Evolutionary conservation across 495 filamentous ascomycete genomes (phyloP).

Genomic region (Monascus purpureus): DNA sequence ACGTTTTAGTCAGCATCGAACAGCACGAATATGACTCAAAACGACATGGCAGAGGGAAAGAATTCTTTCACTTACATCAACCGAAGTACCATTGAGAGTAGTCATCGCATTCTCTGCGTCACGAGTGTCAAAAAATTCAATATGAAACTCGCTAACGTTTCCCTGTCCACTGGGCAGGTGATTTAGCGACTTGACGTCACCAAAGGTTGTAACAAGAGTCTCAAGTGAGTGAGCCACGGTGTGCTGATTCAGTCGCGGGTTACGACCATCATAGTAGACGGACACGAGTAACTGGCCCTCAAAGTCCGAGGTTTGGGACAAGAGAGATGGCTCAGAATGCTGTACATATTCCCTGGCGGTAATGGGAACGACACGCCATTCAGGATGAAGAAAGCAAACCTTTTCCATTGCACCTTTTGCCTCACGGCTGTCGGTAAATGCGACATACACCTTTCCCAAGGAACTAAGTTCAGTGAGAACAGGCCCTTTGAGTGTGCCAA

Average conservation of each 20-base stretch:
- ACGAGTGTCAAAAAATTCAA: conserved; percentile 42
- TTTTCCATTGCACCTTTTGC: conserved; percentile 33
- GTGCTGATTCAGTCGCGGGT: conserved; percentile 8
- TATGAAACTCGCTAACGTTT: conserved; percentile 18
- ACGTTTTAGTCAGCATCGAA: background rate
- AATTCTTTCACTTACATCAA: conserved; percentile 29
- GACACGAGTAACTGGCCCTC: conserved; percentile 19
- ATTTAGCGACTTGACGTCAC: conserved; percentile 39
- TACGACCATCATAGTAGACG: conserved; percentile 14
- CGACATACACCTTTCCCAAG: conserved; percentile 36
- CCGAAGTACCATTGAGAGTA: conserved; percentile 27
- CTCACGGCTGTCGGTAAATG: conserved; percentile 43
- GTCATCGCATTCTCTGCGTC: conserved; percentile 21
- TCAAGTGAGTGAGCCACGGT: conserved; percentile 19
- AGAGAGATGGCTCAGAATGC: conserved; percentile 9
- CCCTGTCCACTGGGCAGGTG: conserved; percentile 16
- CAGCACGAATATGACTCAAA: background rate
- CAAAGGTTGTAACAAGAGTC: conserved; percentile 35
- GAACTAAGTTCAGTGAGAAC: conserved; percentile 15
- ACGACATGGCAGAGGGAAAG: background rate
- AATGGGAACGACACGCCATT: conserved; percentile 38
- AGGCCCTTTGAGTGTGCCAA: conserved; percentile 17
- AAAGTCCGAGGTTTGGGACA: conserved; percentile 21
- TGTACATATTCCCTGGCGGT: conserved; percentile 22
- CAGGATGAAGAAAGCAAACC: conserved; percentile 24